phyloP scores from a whole-genome alignment of 495 filamentous ascomycete genomes.

The Podospora bellae-mahoneyi region DNA sequence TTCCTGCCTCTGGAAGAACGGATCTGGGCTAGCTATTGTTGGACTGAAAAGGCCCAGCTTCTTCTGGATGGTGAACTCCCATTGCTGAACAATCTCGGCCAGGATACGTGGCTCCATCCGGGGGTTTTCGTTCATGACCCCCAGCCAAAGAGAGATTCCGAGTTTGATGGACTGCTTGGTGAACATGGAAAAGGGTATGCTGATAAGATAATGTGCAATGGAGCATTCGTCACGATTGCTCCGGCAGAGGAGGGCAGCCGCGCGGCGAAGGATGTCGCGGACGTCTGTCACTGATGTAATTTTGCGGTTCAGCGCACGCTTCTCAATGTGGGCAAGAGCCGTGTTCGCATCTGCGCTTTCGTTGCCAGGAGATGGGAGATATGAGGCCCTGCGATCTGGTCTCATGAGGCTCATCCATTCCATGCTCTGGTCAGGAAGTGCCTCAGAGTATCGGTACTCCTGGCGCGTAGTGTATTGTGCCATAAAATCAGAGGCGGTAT shows the following conservation, averaged over 20 bases:
- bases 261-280: slow-evolving; percentile 72
- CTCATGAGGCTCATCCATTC: slow-evolving; percentile 61
- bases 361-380: slow-evolving; percentile 40
- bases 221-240: slow-evolving; percentile 66
- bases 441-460: slow-evolving; percentile 79
- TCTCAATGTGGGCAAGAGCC: slow-evolving; percentile 64
- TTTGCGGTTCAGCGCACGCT: slow-evolving; percentile 60
- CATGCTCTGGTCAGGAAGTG: slow-evolving; percentile 57
- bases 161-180: slow-evolving; percentile 93
- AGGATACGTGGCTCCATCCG: slow-evolving; percentile 78
- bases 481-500: slow-evolving; percentile 92
- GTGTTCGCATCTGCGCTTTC: slow-evolving; percentile 55
- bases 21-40: slow-evolving; percentile 73
- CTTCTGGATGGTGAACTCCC: slow-evolving; percentile 75
- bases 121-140: slow-evolving; percentile 95
- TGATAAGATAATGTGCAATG: slow-evolving; percentile 79
- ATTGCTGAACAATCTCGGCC: slow-evolving; percentile 76
- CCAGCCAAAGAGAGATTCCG: slow-evolving; percentile 92
- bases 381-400: slow-evolving; percentile 42
- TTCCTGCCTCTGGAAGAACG: slow-evolving; percentile 86
- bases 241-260: slow-evolving; percentile 79
- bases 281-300: slow-evolving; percentile 69
- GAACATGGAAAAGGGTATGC: slow-evolving; percentile 87
- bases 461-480: slow-evolving; percentile 96
- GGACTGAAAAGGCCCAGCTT: slow-evolving; percentile 77